These are phyloP conservation scores for Tylopilus vinaceipallidus DNA, from an alignment of 768 basidiomycete species.

Conservation along the genomic window DNA sequence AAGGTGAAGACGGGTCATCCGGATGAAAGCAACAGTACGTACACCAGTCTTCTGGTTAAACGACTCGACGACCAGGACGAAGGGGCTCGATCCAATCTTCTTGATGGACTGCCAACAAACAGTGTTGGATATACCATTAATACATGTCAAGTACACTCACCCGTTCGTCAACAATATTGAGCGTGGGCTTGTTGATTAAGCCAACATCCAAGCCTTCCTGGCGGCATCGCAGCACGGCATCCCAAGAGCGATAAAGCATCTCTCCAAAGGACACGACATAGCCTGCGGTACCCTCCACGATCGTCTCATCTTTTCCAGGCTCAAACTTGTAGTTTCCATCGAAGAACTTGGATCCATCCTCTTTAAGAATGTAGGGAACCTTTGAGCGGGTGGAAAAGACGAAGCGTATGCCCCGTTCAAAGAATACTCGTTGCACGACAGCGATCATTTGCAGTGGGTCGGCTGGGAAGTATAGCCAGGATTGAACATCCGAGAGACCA, in stretches of 20 bases:
- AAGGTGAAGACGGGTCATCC: neutral
- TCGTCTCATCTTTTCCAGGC: conserved; percentile 83
- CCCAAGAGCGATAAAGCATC: conserved; percentile 81
- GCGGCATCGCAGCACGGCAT: conserved; percentile 75
- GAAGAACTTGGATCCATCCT: conserved; percentile 68
- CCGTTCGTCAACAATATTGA: conserved; percentile 84
- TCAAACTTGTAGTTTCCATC: conserved; percentile 72
- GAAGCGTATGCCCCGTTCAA: conserved; percentile 79
- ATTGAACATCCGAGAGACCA: conserved; percentile 75
- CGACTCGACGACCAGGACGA: conserved; percentile 84
- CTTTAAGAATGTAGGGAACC: conserved; percentile 81
- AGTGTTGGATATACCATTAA: neutral
- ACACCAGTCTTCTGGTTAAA: conserved; percentile 88
- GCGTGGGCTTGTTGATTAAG: conserved; percentile 80
- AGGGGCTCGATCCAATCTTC: conserved; percentile 71
- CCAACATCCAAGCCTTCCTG: conserved; percentile 77
- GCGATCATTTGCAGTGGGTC: conserved; percentile 80
- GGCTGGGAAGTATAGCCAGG: conserved; percentile 86
- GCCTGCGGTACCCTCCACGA: conserved; percentile 73
- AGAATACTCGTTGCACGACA: conserved; percentile 75
- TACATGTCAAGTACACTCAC: conserved; percentile 31
- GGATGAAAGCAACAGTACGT: conserved; percentile 14
- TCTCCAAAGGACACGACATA: conserved; percentile 87
- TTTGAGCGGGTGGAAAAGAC: conserved; percentile 89
- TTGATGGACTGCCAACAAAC: conserved; percentile 44